A percentile compares a stretch with the other conserved stretches of the same genome.
Conservation (phyloP, 164 flowering plant genomes). For the Warburgia ugandensis region DNA sequence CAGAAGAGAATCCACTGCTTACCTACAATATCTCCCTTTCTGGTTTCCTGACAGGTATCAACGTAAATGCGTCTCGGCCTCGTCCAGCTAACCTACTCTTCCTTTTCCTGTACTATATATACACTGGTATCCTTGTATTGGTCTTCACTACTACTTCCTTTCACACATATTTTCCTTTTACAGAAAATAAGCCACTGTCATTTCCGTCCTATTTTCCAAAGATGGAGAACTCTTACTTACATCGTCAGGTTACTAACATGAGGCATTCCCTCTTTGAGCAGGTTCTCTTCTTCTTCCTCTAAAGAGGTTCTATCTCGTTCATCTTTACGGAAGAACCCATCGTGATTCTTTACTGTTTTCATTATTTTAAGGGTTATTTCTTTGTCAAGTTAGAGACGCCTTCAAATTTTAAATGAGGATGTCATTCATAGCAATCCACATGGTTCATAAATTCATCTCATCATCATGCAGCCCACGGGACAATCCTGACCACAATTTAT, state of each 20-base stretch:
- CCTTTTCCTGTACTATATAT: too few relatives aligned
- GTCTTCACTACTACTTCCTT: not conserved
- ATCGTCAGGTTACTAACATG: constrained; percentile 9
- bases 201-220: not conserved
- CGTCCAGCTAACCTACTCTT: too few relatives aligned
- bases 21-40: too few relatives aligned
- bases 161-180: not conserved
- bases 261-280: constrained; percentile 15
- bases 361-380: not conserved
- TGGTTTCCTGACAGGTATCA: too few relatives aligned
- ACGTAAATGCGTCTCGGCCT: too few relatives aligned
- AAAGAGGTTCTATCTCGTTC: not conserved
- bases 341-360: not conserved
- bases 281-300: constrained; percentile 1
- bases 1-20: too few relatives aligned
- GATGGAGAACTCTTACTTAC: constrained; percentile 6
- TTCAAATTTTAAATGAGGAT: not conserved
- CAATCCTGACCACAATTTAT: too few relatives aligned
- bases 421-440: not conserved
- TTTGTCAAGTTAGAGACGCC: not conserved
- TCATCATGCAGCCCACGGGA: too few relatives aligned
- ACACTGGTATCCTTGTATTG: not conserved
- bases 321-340: not conserved
- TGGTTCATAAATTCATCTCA: not conserved
- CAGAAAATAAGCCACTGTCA: not conserved